Base-by-base conservation (phyloP, 129 eudicot species). In the Escallonia herrerae region DNA sequence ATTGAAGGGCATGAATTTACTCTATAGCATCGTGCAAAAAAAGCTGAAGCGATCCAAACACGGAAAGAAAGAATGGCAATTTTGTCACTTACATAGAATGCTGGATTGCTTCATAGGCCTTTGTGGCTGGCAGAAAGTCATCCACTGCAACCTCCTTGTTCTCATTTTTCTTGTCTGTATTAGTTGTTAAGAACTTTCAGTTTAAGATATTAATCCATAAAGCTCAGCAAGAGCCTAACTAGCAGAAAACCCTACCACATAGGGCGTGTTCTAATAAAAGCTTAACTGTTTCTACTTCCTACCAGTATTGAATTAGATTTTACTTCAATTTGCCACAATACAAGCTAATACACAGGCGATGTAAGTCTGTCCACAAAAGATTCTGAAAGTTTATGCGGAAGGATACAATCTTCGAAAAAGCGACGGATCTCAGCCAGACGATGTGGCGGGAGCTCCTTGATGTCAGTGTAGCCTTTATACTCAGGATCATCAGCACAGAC, bases 371-470 rank as follows among this genome's bases (percentile, higher is more conserved):
- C 33, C 41, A 9, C 61, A 5, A 14, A 4, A 4, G 40, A 6
- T 54, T n/a, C 8, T 40, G 10, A 5, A 12, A 53, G 5, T 53
- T 48, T 61, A 22, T 22, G 8, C n/a, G 33, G 47, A 77, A 82
- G 89, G 93, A 90, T 90, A 90, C 97, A 91, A 69, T 91, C 97
- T 80, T 91, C 97, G 70, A 91, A 91, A 63, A 91, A 91, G 56
- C 97, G 95, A 40, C 96, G 90, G 64, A 67, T 67, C 62, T 67
- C 72, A 67, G 72, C 72, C 56, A 67, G 56, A 45, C 72, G 63
- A 58, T 67, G 72, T 44, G 72, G 72, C 37, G 72, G 72, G 44
- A 67, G 43, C 6, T 67, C 72, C 54, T 67, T 67, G 56, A 67
- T 67, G 72, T 67, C 72, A 55, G 43, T 67, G 72, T 42, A 67